Percentiles rank a stretch among this genome's conserved stretches.
These are phyloP conservation scores for Thraustochytrium striatum DNA, from an alignment of 352 stramenopile genomes.

Conservation along the genomic window DNA sequence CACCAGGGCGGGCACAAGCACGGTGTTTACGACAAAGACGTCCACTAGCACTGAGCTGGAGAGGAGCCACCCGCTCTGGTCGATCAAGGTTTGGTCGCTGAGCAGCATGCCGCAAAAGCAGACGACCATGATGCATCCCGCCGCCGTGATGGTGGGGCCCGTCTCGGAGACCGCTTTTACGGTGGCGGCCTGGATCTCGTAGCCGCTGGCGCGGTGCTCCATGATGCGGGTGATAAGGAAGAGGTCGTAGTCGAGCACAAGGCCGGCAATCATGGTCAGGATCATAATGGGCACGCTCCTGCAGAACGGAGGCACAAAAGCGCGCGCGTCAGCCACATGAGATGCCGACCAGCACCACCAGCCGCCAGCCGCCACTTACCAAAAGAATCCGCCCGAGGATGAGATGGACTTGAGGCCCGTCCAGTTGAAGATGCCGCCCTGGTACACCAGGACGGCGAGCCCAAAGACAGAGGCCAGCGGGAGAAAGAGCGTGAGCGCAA, in stretches of 20 bases:
- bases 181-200: slow-evolving; percentile 51
- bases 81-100: slow-evolving; percentile 49
- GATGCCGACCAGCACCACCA: too few relatives aligned
- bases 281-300: slow-evolving; percentile 56
- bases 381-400: slow-evolving; percentile 52
- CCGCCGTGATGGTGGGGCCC: slow-evolving; percentile 55
- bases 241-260: slow-evolving; percentile 58
- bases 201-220: slow-evolving; percentile 52
- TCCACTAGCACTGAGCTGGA: slow-evolving; percentile 55
- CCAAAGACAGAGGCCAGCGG: slow-evolving; percentile 57
- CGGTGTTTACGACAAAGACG: slow-evolving; percentile 57
- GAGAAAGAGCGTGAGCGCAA: slow-evolving; percentile 52
- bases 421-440: slow-evolving; percentile 52
- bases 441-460: slow-evolving; percentile 55
- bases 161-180: slow-evolving; percentile 53
- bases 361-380: too few relatives aligned
- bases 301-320: too few relatives aligned
- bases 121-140: slow-evolving; percentile 58
- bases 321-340: too few relatives aligned
- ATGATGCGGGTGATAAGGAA: slow-evolving; percentile 56
- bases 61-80: slow-evolving; percentile 57
- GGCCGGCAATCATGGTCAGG: slow-evolving; percentile 57
- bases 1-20: slow-evolving; percentile 55
- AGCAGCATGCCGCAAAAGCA: slow-evolving; percentile 56
- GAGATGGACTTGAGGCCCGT: slow-evolving; percentile 39